Evolutionary conservation across 2,329 filamentous ascomycete species (phyloP), one percentile per base, ranked within the genome.

Genomic region (Stenocarpella maydis): DNA sequence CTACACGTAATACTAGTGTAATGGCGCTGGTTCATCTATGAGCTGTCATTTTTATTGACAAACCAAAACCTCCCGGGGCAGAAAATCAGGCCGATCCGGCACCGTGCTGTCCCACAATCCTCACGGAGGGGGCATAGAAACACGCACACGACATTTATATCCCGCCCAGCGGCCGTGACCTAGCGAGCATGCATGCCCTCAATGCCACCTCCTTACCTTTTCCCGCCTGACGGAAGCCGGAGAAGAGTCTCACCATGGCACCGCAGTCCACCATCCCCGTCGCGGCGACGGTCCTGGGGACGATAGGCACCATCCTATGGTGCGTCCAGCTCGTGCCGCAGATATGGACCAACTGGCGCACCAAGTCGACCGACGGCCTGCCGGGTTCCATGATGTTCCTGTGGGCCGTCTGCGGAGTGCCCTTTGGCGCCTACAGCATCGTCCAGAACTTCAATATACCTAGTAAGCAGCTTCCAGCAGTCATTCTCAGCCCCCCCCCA

Each of bases 261-360:
- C 71, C 69, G 3, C 69, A 71, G 37, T 34, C 53, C 52, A 53
- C 68, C 43, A 71, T 66, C 24, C 68, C 69, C 43, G 65, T 71
- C n/a, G 60, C 71, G 19, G 65, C 71, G 19, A 67, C 61, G 24
- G 71, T 72, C 49, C 69, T 71, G 6, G 69, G 71, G 28, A 78
- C 77, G 3, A 78, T 79, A 61, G 77, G 77, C 28, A 79, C 77
- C 3, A 73, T 78, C 8, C 72, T 82, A 4, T 83, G 81, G 81
- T 82, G 80, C 71, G 71, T 83, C 17, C 81, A 83, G 69, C 77
- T 81, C 4, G 63, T 78, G 26, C 75, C 77, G 7, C 76, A 79
- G 71, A 89, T 91, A 80, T 90, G 86, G 85, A 83, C 86, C 70
- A 91, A 90, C 75, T 90, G 86, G 84, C 81, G 82, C 24, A 83